phyloP scores from a whole-genome alignment of 768 basidiomycete species.

The Sarcodon aspratus region DNA sequence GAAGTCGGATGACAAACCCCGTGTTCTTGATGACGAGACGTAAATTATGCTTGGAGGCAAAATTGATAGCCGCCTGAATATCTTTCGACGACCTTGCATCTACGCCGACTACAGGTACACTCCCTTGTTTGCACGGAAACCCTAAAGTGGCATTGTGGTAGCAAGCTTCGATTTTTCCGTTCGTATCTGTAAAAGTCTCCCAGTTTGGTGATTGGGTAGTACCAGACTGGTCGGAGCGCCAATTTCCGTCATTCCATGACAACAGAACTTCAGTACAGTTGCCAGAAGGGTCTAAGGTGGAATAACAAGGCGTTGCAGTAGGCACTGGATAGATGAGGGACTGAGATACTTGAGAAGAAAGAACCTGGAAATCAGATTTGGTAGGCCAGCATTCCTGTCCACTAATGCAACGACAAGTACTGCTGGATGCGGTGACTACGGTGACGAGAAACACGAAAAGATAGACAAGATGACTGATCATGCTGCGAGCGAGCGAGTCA shows the following conservation, averaged over 20 bases:
- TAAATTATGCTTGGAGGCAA: constrained; percentile 24
- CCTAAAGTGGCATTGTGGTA: constrained; percentile 32
- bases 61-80: constrained; percentile 27
- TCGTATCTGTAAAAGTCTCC: constrained; percentile 23
- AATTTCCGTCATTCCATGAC: constrained; percentile 21
- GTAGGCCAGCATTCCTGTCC: constrained; percentile 28
- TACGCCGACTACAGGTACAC: constrained; percentile 28
- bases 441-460: too few species aligned
- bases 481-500: too few species aligned
- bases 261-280: constrained; percentile 24
- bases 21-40: constrained; percentile 22
- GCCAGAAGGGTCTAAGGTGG: constrained; percentile 14
- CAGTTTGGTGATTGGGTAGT: constrained; percentile 24
- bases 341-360: constrained; percentile 28
- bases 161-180: constrained; percentile 40
- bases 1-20: constrained; percentile 4
- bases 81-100: constrained; percentile 27
- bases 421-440: too few species aligned
- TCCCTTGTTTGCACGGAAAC: constrained; percentile 19
- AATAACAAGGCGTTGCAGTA: constrained; percentile 23
- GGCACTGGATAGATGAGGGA: constrained; percentile 31
- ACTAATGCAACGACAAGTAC: background rate
- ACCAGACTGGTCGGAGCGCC: constrained; percentile 30
- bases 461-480: too few species aligned
- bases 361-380: constrained; percentile 17